Conservation (phyloP, 495 filamentous ascomycete species). For the Neurospora africana region DNA sequence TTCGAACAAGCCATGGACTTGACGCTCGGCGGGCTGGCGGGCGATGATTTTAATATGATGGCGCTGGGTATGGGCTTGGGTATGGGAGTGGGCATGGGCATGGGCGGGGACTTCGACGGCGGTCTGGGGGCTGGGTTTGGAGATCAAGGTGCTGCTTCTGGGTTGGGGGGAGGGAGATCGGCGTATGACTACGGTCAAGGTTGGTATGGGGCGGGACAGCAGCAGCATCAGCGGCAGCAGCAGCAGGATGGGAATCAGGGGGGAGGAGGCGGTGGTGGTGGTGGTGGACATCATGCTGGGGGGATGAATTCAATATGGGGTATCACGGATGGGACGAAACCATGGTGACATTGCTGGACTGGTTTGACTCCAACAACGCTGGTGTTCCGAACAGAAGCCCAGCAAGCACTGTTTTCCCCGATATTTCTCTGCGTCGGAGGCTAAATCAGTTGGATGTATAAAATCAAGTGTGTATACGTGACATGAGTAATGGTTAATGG, state of each 20-base stretch:
- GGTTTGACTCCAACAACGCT: not conserved
- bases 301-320: not conserved
- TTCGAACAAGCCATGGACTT: constrained; percentile 43
- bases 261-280: not conserved
- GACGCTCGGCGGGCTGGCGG: constrained; percentile 32
- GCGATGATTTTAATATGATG: constrained; percentile 1
- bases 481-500: not conserved
- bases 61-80: constrained; percentile 10
- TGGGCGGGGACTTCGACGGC: not conserved
- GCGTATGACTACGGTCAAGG: not conserved
- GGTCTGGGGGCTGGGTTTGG: not conserved
- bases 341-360: not conserved
- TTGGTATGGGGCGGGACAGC: not conserved
- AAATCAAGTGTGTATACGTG: not conserved
- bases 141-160: not conserved
- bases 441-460: not conserved
- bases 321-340: not conserved
- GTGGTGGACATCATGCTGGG: not conserved
- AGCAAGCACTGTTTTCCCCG: not conserved
- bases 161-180: not conserved
- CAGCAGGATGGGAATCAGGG: not conserved
- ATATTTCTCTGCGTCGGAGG: not conserved
- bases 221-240: not conserved
- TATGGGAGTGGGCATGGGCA: constrained; percentile 14
- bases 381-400: not conserved